Percentiles rank a stretch among this genome's conserved stretches.
Conservation (phyloP, 306 rosid species). For the Sophora flavescens region DNA sequence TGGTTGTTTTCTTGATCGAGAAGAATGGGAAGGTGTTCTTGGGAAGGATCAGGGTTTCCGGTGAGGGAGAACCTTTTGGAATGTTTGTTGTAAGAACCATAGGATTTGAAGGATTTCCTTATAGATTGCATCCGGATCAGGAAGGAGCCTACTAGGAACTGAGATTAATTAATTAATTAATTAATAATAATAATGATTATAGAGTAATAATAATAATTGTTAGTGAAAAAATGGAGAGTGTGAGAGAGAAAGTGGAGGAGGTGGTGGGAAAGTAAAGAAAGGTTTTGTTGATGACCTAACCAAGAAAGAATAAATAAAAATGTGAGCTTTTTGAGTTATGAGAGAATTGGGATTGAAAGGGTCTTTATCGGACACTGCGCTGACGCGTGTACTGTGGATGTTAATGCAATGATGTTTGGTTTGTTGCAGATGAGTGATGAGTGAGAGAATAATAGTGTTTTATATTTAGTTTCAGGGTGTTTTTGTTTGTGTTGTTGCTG, state of each 20-base stretch:
- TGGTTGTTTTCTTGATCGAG: constrained; percentile 42
- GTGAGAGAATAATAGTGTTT: too few species aligned
- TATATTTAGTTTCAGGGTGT: too few species aligned
- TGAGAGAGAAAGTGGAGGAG: background rate
- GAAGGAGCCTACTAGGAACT: background rate
- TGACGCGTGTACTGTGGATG: constrained; percentile 52
- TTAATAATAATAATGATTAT: too few species aligned
- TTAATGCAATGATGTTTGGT: too few species aligned
- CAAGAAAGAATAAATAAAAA: constrained; percentile 2
- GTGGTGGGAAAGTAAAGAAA: background rate
- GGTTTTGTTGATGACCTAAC: constrained; percentile 2
- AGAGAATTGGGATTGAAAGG: background rate
- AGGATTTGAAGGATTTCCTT: constrained; percentile 67
- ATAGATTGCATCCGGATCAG: constrained; percentile 65
- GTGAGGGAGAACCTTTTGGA: constrained; percentile 49
- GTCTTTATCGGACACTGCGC: constrained; percentile 4
- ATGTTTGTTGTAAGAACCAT: constrained; percentile 52
- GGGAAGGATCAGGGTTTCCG: background rate
- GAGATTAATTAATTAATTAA: too few species aligned
- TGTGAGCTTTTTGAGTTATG: background rate
- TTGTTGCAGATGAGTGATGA: too few species aligned
- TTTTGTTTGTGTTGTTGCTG: too few species aligned
- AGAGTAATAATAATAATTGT: too few species aligned
- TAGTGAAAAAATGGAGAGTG: too few species aligned
- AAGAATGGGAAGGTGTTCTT: constrained; percentile 71